phyloP scores from a whole-genome alignment of 352 stramenopile species.

The Phytophthora pistaciae region DNA sequence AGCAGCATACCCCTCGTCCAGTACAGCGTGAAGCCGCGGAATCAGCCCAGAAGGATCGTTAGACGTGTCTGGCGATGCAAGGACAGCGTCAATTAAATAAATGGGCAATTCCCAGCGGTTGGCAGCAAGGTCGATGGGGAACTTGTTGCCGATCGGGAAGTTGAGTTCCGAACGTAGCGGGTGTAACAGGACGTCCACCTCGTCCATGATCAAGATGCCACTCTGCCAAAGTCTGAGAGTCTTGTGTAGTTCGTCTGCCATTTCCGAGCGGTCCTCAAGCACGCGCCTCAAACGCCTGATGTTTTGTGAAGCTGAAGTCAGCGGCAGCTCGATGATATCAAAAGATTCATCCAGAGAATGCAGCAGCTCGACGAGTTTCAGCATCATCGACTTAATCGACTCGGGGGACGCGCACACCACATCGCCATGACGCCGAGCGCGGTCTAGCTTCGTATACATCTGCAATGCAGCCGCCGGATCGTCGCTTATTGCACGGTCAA shows the following conservation, averaged over 20 bases:
- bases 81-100: constrained; percentile 96
- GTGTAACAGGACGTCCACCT: constrained; percentile 94
- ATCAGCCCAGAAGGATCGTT: constrained; percentile 34
- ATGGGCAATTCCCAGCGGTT: constrained; percentile 94
- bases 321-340: constrained; percentile 70
- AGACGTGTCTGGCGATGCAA: constrained; percentile 37
- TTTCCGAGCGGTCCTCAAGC: constrained; percentile 84
- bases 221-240: constrained; percentile 93
- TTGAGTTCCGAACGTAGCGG: constrained; percentile 92
- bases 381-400: constrained; percentile 99
- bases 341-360: constrained; percentile 91
- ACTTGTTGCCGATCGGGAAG: constrained; percentile 94
- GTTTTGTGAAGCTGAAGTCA: constrained; percentile 75
- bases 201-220: constrained; percentile 95
- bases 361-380: constrained; percentile 98
- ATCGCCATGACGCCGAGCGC: constrained; percentile 90
- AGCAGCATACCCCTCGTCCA: constrained; percentile 92
- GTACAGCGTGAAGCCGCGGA: constrained; percentile 86
- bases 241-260: constrained; percentile 92
- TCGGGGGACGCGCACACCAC: constrained; percentile 99
- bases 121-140: constrained; percentile 89
- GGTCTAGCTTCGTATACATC: constrained; percentile 89
- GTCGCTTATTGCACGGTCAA: constrained; percentile 96
- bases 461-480: constrained; percentile 66
- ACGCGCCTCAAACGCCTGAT: constrained; percentile 71